Conservation (phyloP, 2,329 filamentous ascomycete species). For the Fusarium fujikuroi region DNA sequence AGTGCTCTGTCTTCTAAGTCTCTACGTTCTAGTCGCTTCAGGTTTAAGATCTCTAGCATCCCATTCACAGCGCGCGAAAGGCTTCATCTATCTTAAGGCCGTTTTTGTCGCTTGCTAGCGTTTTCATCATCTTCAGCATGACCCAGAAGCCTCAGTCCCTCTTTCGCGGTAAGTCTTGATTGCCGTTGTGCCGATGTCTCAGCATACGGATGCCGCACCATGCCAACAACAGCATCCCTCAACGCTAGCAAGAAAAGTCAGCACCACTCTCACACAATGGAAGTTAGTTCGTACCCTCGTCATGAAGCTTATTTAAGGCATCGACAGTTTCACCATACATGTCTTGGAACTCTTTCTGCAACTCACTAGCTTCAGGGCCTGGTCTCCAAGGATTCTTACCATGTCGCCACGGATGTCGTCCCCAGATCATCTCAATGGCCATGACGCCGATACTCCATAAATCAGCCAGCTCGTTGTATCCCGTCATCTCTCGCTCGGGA, state of each 20-base stretch:
- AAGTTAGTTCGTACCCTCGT: accelerated
- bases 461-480: neutral
- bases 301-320: accelerated
- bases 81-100: neutral
- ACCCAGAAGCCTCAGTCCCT: neutral
- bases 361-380: neutral
- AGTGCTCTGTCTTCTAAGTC: too few species aligned
- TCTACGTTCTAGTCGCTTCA: too few species aligned
- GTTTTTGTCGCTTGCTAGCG: accelerated
- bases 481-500: neutral
- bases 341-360: neutral
- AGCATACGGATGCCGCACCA: neutral
- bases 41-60: too few species aligned
- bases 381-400: neutral
- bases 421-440: neutral
- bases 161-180: neutral
- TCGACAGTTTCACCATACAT: neutral
- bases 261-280: accelerated
- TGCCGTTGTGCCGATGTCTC: accelerated
- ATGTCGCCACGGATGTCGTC: neutral
- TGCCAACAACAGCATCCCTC: accelerated
- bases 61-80: neutral
- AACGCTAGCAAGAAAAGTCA: neutral
- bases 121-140: neutral
- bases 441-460: neutral